Conservation (phyloP, 1,139 yeast genomes). For the Diutina mesorugosa region DNA sequence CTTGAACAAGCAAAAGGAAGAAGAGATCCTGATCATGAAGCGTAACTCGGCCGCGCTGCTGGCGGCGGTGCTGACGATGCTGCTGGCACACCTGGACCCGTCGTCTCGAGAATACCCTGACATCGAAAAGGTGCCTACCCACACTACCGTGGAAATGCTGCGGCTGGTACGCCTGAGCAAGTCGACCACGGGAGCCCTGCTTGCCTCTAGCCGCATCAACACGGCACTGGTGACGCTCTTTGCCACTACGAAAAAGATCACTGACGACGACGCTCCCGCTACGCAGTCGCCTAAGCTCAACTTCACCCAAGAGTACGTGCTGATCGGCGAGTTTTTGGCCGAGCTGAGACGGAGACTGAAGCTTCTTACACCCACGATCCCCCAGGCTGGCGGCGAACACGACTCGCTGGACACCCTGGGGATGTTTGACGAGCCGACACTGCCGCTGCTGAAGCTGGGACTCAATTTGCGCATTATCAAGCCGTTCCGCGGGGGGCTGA, state of each 20-base stretch:
- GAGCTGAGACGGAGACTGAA: conserved; percentile 5
- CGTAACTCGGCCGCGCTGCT: conserved; percentile 4
- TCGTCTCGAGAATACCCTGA: neutral
- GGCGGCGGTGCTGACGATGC: conserved; percentile 2
- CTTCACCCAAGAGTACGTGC: neutral
- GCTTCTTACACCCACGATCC: conserved; percentile 12
- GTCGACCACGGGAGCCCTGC: neutral
- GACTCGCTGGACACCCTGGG: conserved; percentile 1
- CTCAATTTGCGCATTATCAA: conserved; percentile 48
- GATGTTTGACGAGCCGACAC: neutral
- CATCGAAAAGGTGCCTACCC: neutral
- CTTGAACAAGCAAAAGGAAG: conserved; percentile 2
- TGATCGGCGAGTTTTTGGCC: conserved; percentile 7
- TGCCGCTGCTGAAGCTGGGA: conserved; percentile 21
- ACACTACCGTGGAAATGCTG: conserved; percentile 6
- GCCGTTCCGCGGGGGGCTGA: conserved; percentile 19
- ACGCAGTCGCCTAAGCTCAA: neutral
- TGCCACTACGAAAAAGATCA: neutral
- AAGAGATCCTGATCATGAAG: conserved; percentile 1
- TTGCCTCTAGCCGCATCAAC: neutral
- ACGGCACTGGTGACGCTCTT: neutral
- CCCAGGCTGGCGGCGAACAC: neutral
- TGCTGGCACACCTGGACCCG: neutral
- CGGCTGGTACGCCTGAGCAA: neutral
- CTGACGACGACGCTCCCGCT: conserved; percentile 5